Evolutionary conservation across 129 eudicot species (phyloP), one percentile per base, ranked within the genome.

Genomic region (Centaurea solstitialis): DNA sequence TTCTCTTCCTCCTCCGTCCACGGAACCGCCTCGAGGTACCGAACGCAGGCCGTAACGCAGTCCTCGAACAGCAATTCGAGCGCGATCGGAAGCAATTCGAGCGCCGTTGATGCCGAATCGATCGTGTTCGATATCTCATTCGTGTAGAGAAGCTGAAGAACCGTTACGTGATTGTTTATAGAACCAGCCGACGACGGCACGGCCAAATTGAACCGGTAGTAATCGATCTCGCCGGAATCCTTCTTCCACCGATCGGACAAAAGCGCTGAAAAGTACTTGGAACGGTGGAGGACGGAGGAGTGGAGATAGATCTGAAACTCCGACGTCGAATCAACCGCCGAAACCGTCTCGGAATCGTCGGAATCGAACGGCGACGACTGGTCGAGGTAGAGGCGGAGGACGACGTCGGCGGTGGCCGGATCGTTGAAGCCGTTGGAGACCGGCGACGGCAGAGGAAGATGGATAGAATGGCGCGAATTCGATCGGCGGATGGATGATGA

Each of bases 1-100:
- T 21, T 82, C 70, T 95, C 99, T 70, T 95, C 97, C 5, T 92
- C 97, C 35, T 92, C 98, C 1, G 87, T 87, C 99, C 99, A 95
- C 13, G 99, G 99, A 65, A 94, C 99, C 0, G 97, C 97, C 76
- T 94, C 99, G 0, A 94, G 83, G 80, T 87, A 94, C 18, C 73
- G 72, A 7, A 94, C 93, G 43, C 97, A 92, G 2, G 92, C 91
- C 43, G 81, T 87, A 9, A 92, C 88, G 40, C 94, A 95, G 39
- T 92, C 98, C 80, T 95, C 99, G 40, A 90, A 95, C 47, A 91
- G 73, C 7, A 95, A 84, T 65, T 95, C 92, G 9, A 92, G 80
- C 20, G 99, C 99, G 4, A 95, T 80, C 1, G 97, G 97, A 3
- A 92, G 85, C n/a, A 92, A 53, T 13, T 74, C 80, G 1, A 95